phyloP scores from a whole-genome alignment of 805 yeast genomes.

The Yarrowia osloensis region DNA sequence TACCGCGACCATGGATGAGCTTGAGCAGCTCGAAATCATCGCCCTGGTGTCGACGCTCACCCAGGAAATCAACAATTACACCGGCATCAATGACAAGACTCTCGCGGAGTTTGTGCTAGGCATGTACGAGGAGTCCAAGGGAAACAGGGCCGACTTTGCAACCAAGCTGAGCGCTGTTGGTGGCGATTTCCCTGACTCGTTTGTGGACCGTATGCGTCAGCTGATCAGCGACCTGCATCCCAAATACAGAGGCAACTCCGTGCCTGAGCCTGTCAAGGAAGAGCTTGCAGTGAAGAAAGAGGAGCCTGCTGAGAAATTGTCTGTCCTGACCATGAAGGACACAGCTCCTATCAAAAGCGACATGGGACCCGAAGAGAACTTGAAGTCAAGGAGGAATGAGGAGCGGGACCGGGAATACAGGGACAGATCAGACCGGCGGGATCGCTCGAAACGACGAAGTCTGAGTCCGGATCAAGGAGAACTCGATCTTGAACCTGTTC shows the following conservation, averaged over 20 bases:
- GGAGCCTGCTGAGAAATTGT: neutral
- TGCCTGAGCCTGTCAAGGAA: neutral
- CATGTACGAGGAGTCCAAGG: conserved; percentile 43
- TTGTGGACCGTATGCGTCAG: conserved; percentile 40
- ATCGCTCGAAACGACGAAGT: conserved; percentile 27
- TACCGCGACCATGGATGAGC: conserved; percentile 38
- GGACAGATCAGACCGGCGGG: conserved; percentile 6
- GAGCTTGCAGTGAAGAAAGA: neutral
- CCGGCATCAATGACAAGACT: conserved; percentile 48
- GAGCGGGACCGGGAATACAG: neutral
- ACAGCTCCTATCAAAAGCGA: conserved; percentile 13
- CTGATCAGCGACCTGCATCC: conserved; percentile 43
- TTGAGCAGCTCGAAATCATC: conserved; percentile 41
- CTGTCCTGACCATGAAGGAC: conserved; percentile 1
- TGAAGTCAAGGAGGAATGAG: neutral
- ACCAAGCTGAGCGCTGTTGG: conserved; percentile 48
- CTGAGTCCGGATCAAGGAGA: conserved; percentile 36
- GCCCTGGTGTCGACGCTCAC: conserved; percentile 43
- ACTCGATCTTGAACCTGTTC: conserved; percentile 39
- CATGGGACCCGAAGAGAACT: conserved; percentile 29
- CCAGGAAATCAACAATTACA: conserved; percentile 41
- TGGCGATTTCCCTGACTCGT: conserved; percentile 45
- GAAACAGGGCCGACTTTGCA: conserved; percentile 43
- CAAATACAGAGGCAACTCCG: conserved; percentile 31
- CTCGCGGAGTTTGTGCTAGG: conserved; percentile 52